Evolutionary conservation across 148 eudicot species (phyloP).

Genomic region (Cornus florida): DNA sequence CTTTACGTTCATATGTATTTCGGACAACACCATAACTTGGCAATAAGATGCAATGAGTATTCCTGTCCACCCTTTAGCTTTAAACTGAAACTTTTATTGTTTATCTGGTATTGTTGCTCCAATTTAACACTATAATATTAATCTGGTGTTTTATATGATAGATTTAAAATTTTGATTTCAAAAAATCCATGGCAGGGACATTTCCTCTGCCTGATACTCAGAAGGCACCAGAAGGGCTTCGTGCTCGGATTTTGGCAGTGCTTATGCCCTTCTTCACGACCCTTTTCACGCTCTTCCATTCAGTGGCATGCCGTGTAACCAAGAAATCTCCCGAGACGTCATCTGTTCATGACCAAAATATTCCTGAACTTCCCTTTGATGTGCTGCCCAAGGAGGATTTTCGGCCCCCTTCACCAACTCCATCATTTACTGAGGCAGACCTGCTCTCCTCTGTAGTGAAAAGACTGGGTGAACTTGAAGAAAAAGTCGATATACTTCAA

Average conservation of each 20-base stretch:
- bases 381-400: constrained; percentile 42
- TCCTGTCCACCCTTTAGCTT: not conserved
- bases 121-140: not conserved
- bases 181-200: constrained; percentile 45
- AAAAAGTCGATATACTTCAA: constrained; percentile 57
- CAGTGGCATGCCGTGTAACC: constrained; percentile 38
- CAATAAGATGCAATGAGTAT: not conserved
- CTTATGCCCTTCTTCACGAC: constrained; percentile 66
- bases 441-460: constrained; percentile 50
- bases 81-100: too few species aligned
- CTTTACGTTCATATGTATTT: too few species aligned
- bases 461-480: constrained; percentile 62
- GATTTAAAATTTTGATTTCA: constrained; percentile 3
- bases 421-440: constrained; percentile 55
- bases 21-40: too few species aligned
- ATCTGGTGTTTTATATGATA: not conserved
- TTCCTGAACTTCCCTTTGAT: constrained; percentile 37
- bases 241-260: constrained; percentile 45
- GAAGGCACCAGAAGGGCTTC: constrained; percentile 49
- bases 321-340: constrained; percentile 53
- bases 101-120: not conserved
- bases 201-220: constrained; percentile 32
- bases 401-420: constrained; percentile 71
- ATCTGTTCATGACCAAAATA: constrained; percentile 22
- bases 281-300: constrained; percentile 43